These are phyloP conservation scores for Cryphonectria nitschkei DNA, from an alignment of 2,329 filamentous ascomycete genomes.

Conservation along the genomic window DNA sequence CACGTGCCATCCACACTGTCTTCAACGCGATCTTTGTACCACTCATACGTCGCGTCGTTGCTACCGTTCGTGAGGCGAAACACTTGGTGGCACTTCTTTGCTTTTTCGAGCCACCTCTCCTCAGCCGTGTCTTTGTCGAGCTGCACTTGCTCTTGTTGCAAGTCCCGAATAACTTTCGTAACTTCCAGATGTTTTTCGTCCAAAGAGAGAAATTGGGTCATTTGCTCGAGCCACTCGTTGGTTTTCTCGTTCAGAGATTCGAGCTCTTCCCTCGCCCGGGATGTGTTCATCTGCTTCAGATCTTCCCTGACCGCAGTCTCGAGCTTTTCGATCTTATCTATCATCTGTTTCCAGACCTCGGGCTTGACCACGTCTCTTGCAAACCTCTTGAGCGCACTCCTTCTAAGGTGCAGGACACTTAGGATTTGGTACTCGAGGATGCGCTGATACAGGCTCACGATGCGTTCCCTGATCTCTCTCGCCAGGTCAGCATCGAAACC, in stretches of 20 bases:
- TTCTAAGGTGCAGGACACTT: not conserved
- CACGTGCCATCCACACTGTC: not conserved
- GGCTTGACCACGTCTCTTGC: not conserved
- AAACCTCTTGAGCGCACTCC: not conserved
- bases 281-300: not conserved
- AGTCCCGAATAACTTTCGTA: not conserved
- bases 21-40: not conserved
- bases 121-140: not conserved
- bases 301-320: not conserved
- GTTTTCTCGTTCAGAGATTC: not conserved
- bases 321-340: not conserved
- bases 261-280: not conserved
- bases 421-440: not conserved
- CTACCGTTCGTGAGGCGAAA: not conserved
- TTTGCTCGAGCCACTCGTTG: not conserved
- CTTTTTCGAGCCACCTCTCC: not conserved
- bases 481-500: not conserved
- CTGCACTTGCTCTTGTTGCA: no score
- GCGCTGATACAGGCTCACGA: not conserved
- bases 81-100: not conserved
- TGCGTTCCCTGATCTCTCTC: not conserved
- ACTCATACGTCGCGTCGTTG: not conserved
- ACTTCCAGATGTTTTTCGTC: not conserved
- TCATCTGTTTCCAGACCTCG: not conserved
- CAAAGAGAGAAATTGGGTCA: not conserved